A percentile compares a stretch with the other conserved stretches of the same genome.
Conservation (phyloP, 2,329 filamentous ascomycete genomes). For the Lecanicillium sp. region DNA sequence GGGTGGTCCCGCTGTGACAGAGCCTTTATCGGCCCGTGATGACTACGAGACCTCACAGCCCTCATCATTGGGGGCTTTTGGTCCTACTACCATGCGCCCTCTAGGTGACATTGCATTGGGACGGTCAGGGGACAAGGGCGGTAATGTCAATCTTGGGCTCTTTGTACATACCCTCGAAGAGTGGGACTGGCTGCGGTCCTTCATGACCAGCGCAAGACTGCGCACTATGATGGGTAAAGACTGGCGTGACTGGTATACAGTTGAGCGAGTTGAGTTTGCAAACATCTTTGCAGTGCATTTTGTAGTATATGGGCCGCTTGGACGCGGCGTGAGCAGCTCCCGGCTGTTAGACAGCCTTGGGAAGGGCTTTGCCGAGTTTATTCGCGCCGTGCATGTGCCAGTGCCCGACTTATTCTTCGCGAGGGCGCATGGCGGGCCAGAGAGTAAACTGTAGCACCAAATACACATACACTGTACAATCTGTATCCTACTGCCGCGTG, state of each 20-base stretch:
- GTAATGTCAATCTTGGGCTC: conserved; percentile 36
- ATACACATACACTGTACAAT: too few species aligned
- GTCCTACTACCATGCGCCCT: conserved; percentile 18
- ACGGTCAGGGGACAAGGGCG: conserved; percentile 32
- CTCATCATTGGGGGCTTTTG: conserved; percentile 18
- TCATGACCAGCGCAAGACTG: conserved; percentile 31
- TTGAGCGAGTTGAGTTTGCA: conserved; percentile 39
- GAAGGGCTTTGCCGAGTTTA: conserved; percentile 44
- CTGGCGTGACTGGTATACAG: conserved; percentile 23
- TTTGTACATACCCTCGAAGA: conserved; percentile 36
- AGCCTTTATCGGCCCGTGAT: conserved; percentile 12
- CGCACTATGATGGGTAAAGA: conserved; percentile 29
- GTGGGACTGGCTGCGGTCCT: conserved; percentile 34
- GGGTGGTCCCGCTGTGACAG: too few species aligned
- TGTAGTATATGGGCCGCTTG: conserved; percentile 39
- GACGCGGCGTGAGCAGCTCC: conserved; percentile 38
- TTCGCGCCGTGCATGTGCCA: conserved; percentile 17
- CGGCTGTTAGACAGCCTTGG: conserved; percentile 39
- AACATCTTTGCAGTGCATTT: conserved; percentile 21
- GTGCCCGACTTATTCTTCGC: too few species aligned
- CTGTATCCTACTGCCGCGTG: too few species aligned
- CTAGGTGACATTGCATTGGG: conserved; percentile 23
- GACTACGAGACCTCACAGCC: conserved; percentile 17
- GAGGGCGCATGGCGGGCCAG: too few species aligned
- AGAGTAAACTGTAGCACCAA: too few species aligned